Evolutionary conservation across 2,329 filamentous ascomycete genomes (phyloP).

Genomic region (Orbilia blumenaviensis): DNA sequence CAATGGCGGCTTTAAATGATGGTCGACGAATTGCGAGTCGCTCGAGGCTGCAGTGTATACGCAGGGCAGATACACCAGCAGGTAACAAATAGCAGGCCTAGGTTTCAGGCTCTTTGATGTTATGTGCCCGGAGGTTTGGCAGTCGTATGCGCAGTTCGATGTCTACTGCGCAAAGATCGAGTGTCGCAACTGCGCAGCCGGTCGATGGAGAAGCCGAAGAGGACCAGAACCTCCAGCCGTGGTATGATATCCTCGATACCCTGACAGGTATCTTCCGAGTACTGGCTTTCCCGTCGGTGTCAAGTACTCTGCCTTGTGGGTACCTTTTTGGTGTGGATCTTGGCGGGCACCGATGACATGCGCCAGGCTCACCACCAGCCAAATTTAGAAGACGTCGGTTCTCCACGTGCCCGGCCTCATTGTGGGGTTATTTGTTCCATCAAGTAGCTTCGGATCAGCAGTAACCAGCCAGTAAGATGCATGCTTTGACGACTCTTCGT

Average conservation of each 20-base stretch:
- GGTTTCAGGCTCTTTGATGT: conserved; percentile 17
- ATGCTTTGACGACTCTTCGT: background rate
- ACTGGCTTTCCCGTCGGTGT: background rate
- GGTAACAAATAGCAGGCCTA: background rate
- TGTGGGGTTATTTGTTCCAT: conserved; percentile 1
- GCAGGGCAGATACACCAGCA: background rate
- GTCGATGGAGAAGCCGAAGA: background rate
- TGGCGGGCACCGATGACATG: conserved; percentile 17
- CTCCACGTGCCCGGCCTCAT: conserved; percentile 30
- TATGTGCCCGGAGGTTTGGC: conserved; percentile 30
- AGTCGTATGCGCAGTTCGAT: conserved; percentile 9
- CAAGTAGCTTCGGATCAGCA: no score
- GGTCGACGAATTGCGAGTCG: background rate
- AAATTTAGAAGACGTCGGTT: conserved; percentile 11
- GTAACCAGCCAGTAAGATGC: background rate
- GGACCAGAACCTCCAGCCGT: background rate
- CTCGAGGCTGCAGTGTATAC: background rate
- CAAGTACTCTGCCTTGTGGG: conserved; percentile 5
- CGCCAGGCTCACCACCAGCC: conserved; percentile 12
- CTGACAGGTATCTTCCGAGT: conserved; percentile 7
- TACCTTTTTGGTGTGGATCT: conserved; percentile 16
- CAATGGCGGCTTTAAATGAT: conserved; percentile 6
- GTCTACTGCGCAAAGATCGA: conserved; percentile 24
- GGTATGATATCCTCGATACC: conserved; percentile 17
- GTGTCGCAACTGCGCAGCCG: conserved; percentile 28